Percentiles rank a stretch among this genome's conserved stretches.
These are phyloP conservation scores for Oldenlandia corymbosa DNA, from an alignment of 257 asterid species.

Conservation along the genomic window DNA sequence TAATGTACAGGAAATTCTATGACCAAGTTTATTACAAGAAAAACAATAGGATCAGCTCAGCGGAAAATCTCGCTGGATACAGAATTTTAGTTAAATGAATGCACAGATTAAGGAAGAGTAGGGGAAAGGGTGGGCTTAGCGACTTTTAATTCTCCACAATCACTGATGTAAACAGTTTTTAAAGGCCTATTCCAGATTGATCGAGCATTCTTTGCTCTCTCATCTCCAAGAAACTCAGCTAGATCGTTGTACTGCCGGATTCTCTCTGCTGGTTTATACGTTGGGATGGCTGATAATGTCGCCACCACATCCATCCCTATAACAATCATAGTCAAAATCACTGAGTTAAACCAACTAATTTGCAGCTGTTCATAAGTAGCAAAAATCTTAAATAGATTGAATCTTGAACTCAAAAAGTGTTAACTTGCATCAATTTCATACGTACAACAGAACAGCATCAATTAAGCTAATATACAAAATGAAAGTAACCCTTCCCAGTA, in stretches of 20 bases:
- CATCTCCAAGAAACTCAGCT: conserved; percentile 87
- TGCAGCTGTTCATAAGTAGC: no score
- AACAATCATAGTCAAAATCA: neutral
- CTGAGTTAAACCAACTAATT: neutral
- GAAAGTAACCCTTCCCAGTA: neutral
- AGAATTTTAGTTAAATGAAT: neutral
- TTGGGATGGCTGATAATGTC: conserved; percentile 59
- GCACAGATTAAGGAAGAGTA: conserved; percentile 40
- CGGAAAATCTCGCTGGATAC: neutral
- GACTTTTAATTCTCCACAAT: conserved; percentile 67
- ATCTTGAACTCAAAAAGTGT: neutral
- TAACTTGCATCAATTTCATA: neutral
- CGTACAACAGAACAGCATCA: neutral
- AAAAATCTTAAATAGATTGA: neutral
- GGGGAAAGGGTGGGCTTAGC: conserved; percentile 77
- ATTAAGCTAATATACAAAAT: neutral
- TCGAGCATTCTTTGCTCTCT: conserved; percentile 76
- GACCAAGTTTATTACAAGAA: neutral
- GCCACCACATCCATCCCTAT: conserved; percentile 84
- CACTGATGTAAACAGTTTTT: conserved; percentile 71
- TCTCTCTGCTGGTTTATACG: conserved; percentile 65
- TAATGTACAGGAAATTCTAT: neutral
- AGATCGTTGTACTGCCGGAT: conserved; percentile 73
- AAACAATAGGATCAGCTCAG: no score
- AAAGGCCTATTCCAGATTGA: conserved; percentile 84